Percentiles rank a stretch among this genome's conserved stretches.
These are phyloP conservation scores for Avena eriantha DNA, from an alignment of 176 grass and related monocot species.

Conservation along the genomic window DNA sequence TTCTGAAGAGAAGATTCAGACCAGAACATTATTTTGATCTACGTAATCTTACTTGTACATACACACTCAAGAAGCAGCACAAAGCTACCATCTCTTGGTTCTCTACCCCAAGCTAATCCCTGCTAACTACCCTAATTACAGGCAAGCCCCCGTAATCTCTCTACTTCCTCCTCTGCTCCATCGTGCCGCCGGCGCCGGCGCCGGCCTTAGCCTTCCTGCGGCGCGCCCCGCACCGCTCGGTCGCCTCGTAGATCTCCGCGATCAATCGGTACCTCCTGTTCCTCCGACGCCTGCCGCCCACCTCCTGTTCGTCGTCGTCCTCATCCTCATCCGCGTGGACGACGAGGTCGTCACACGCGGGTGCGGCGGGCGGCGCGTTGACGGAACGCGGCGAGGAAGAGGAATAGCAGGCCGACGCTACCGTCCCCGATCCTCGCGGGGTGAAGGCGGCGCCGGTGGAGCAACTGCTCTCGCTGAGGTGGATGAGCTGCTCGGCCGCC, in stretches of 20 bases:
- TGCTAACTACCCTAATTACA: slow-evolving; percentile 48
- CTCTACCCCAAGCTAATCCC: slow-evolving; percentile 37
- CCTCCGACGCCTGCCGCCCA: slow-evolving; percentile 44
- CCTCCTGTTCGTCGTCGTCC: slow-evolving; percentile 46
- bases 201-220: slow-evolving; percentile 18
- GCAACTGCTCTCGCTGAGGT: slow-evolving; percentile 78
- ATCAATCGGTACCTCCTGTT: slow-evolving; percentile 62
- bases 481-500: slow-evolving; percentile 77
- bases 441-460: slow-evolving; percentile 18
- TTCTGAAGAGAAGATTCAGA: not conserved
- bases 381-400: slow-evolving; percentile 41
- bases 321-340: not conserved
- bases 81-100: not conserved
- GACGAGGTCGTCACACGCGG: not conserved
- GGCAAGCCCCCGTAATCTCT: slow-evolving; percentile 2
- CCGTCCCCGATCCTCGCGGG: not conserved
- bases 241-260: slow-evolving; percentile 60
- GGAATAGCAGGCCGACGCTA: slow-evolving; percentile 31
- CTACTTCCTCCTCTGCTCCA: slow-evolving; percentile 17
- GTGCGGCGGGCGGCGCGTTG: not conserved
- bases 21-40: not conserved
- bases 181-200: slow-evolving; percentile 9
- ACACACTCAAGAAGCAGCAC: not conserved
- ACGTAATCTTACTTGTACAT: too few relatives aligned
- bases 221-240: not conserved